Evolutionary conservation across 352 stramenopile species (phyloP).

Genomic region (Thalassiosira sp.): DNA sequence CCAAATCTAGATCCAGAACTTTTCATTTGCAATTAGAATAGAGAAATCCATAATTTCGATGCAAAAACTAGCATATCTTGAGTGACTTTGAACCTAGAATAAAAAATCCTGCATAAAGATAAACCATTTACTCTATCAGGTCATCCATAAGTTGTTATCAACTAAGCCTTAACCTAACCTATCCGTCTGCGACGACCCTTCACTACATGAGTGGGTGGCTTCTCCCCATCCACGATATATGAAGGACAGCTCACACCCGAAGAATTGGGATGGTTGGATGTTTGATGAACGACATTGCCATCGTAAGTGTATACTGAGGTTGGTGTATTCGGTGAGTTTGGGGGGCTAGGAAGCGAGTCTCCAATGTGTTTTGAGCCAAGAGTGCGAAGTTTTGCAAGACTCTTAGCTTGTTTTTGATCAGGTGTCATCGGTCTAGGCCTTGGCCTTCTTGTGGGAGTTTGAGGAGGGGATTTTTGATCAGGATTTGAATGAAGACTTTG

Average conservation of each 20-base stretch:
- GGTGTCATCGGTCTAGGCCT: background rate
- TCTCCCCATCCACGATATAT: background rate
- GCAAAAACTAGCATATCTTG: too few species aligned
- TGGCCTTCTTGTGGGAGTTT: background rate
- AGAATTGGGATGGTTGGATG: too few species aligned
- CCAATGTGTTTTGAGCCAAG: background rate
- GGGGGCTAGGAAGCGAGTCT: background rate
- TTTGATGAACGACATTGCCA: too few species aligned
- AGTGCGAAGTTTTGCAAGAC: constrained; percentile 1
- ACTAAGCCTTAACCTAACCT: too few species aligned
- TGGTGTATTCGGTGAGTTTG: background rate
- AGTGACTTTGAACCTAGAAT: too few species aligned
- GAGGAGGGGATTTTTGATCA: background rate
- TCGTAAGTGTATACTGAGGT: too few species aligned
- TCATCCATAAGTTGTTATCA: too few species aligned
- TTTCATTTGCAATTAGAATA: too few species aligned
- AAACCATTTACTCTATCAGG: too few species aligned
- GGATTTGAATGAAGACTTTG: background rate
- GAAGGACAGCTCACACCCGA: background rate
- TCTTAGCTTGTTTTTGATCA: background rate
- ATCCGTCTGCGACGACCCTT: background rate
- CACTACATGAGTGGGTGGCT: background rate
- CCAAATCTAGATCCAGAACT: too few species aligned
- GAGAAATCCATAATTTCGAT: too few species aligned
- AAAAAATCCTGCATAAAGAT: too few species aligned